phyloP scores from a whole-genome alignment of 2,329 filamentous ascomycete genomes.

The Leptographium radiaticola region DNA sequence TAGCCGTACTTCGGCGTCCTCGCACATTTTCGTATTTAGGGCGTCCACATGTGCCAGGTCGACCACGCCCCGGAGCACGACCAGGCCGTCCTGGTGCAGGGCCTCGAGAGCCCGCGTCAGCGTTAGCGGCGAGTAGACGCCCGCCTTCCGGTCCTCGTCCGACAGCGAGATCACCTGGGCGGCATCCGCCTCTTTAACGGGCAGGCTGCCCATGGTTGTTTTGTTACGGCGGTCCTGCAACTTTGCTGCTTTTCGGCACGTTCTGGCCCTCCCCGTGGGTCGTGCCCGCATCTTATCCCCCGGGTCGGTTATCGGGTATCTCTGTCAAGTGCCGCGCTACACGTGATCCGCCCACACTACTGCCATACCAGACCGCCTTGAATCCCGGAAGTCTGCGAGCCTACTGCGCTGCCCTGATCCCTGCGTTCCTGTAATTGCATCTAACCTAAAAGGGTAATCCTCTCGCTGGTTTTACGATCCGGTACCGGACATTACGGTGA shows the following conservation, averaged over 20 bases:
- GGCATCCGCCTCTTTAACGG: neutral
- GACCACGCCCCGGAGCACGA: slow-evolving; percentile 14
- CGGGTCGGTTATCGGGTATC: too few relatives aligned
- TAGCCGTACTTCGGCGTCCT: slow-evolving; percentile 11
- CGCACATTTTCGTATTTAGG: slow-evolving; percentile 11
- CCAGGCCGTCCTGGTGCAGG: slow-evolving; percentile 14
- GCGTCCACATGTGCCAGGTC: slow-evolving; percentile 10
- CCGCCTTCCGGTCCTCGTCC: neutral
- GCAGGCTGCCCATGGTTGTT: neutral
- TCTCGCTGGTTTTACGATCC: too few relatives aligned
- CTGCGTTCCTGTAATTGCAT: too few relatives aligned
- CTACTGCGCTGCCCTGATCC: too few relatives aligned
- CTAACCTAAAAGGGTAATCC: too few relatives aligned
- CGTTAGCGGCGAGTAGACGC: slow-evolving; percentile 1
- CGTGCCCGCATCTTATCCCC: too few relatives aligned
- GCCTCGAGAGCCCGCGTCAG: slow-evolving; percentile 11
- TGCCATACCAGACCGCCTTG: too few relatives aligned
- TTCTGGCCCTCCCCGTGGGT: too few relatives aligned
- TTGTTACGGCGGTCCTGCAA: neutral
- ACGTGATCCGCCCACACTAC: too few relatives aligned
- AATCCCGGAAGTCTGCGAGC: too few relatives aligned
- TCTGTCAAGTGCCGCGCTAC: too few relatives aligned
- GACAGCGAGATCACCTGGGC: neutral
- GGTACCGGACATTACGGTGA: too few relatives aligned
- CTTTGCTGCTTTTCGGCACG: neutral